Conservation (phyloP, 129 eudicot genomes). For the Flaveria brownii region DNA sequence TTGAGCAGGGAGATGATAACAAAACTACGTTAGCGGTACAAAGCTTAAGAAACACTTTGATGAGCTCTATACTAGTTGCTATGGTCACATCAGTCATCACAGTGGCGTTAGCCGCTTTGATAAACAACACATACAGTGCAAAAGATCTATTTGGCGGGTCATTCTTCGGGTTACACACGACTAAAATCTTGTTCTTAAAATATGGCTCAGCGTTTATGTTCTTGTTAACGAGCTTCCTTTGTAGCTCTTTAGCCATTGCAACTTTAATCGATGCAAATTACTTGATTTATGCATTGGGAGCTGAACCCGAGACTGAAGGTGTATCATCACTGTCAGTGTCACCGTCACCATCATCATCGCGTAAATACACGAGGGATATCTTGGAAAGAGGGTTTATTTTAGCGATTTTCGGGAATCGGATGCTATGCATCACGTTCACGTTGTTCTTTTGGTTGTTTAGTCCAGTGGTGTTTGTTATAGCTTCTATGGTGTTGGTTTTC, state of each 20-base stretch:
- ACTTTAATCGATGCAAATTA: constrained; percentile 70
- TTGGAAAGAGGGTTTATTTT: constrained; percentile 73
- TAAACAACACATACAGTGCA: constrained; percentile 62
- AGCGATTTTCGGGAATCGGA: constrained; percentile 68
- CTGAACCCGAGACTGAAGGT: constrained; percentile 34
- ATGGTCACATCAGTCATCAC: constrained; percentile 55
- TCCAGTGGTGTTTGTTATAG: constrained; percentile 57
- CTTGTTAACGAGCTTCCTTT: constrained; percentile 66
- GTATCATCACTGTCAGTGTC: constrained; percentile 16
- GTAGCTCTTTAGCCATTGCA: constrained; percentile 79
- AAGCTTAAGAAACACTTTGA: constrained; percentile 76
- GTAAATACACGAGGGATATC: constrained; percentile 49
- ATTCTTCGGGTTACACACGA: constrained; percentile 58
- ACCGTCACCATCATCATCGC: constrained; percentile 27
- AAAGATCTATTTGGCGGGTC: constrained; percentile 42
- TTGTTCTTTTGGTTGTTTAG: constrained; percentile 77
- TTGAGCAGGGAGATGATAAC: constrained; percentile 68
- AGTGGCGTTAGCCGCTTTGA: constrained; percentile 59
- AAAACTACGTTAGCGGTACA: constrained; percentile 76
- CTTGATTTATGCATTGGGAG: constrained; percentile 69
- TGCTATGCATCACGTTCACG: constrained; percentile 65
- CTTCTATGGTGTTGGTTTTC: constrained; percentile 65
- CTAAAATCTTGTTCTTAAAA: constrained; percentile 55
- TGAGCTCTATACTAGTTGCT: constrained; percentile 72
- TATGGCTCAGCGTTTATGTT: constrained; percentile 66